Evolutionary conservation across 1,284 basidiomycete genomes (phyloP), one percentile per base, ranked within the genome.

Genomic region (Pyrrhoderma lamaoense): DNA sequence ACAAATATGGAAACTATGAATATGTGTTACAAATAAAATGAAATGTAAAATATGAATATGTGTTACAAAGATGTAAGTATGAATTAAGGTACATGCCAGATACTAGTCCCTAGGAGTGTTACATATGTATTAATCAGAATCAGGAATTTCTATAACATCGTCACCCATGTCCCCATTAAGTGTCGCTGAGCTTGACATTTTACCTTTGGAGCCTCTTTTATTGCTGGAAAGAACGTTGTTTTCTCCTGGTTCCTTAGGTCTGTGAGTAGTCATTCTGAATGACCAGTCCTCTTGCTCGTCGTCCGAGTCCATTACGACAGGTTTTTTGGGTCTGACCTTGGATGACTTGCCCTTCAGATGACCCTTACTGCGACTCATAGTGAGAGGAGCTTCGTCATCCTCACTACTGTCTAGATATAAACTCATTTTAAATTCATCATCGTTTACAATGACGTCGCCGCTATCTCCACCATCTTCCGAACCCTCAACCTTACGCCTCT

Each of bases 351-450:
- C 27, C 27, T 31, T 31, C 11, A 11, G 5, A 5, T 31, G 27
- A 11, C 27, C 27, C 63, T 66, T 11, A 23, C 31, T 11, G 25
- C 21, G 2, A 37, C 46, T 23, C 36, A 18, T 21, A 23, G 11
- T 14, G 25, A 61, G 60, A 3, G 9, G 36, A 9, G 46, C 60
- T 37, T 59, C 47, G 9, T 65, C 64, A 1, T 56, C 56, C 8
- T 62, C 64, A n/a, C 56, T 60, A 25, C 62, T 62, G 8, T 63
- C 60, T 9, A 57, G 60, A 23, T 60, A 62, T 23, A 52, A 39
- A 34, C 58, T 59, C 43, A 60, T 59, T 37, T 25, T 57, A 49
- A 57, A 56, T 59, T 50, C 58, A 37, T 51, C 31, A 36, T 31
- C 27, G 11, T 11, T 11, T 5, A 31, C 27, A 5, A 31, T 31